A percentile compares a stretch with the other conserved stretches of the same genome.
Conservation (phyloP, 148 eudicot genomes). For the Rhododendron mucronatum region DNA sequence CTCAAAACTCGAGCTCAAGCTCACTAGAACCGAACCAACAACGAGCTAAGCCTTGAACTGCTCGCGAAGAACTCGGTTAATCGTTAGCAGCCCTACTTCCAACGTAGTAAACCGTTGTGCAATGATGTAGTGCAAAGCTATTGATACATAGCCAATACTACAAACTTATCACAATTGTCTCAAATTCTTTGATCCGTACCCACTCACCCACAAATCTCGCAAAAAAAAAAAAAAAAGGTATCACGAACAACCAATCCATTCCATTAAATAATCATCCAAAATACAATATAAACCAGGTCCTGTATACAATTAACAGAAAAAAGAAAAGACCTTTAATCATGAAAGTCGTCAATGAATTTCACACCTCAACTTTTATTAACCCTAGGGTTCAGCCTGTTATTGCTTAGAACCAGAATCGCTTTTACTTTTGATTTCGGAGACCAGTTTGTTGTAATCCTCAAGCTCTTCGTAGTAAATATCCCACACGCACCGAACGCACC, state of each 20-base stretch:
- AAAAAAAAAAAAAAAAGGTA: background rate
- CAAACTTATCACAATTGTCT: background rate
- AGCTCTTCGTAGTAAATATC: slow-evolving; percentile 67
- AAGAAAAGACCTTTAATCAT: background rate
- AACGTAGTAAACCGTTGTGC: background rate
- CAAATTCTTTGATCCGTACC: no score
- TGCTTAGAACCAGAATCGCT: slow-evolving; percentile 4
- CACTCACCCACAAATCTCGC: background rate
- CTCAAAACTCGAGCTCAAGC: background rate
- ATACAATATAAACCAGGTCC: background rate
- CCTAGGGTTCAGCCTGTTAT: slow-evolving; percentile 4
- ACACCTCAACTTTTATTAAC: background rate
- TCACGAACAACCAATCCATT: background rate
- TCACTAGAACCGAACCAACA: background rate
- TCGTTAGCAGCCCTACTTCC: background rate
- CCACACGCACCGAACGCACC: slow-evolving; percentile 81
- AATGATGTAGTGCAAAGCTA: background rate
- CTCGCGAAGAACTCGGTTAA: background rate
- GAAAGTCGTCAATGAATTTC: background rate
- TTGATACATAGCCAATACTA: background rate
- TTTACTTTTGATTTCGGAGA: slow-evolving; percentile 10
- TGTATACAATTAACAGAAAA: background rate
- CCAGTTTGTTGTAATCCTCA: slow-evolving; percentile 41
- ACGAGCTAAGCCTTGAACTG: background rate
- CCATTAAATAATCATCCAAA: background rate